Percentiles rank a stretch among this genome's conserved stretches.
Conservation (phyloP, 1,284 basidiomycete species). For the Cryptococcus sp. region DNA sequence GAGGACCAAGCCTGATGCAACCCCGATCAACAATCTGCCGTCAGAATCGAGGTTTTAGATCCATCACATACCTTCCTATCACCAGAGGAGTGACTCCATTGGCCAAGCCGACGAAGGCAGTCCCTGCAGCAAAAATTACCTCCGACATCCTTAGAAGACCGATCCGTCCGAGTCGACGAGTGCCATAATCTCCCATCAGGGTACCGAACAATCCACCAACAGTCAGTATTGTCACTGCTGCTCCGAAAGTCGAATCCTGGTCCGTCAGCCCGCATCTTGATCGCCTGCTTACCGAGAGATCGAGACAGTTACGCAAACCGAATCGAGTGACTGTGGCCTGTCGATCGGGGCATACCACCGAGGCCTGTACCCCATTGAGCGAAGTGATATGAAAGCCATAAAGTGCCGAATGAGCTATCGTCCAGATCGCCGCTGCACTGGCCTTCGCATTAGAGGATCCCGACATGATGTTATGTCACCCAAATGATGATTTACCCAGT, state of each 20-base stretch:
- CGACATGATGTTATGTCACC: too few relatives aligned
- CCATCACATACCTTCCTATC: slow-evolving; percentile 12
- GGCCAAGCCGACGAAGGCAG: slow-evolving; percentile 9
- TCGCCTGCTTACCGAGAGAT: not conserved
- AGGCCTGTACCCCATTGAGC: slow-evolving; percentile 29
- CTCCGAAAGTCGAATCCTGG: slow-evolving; percentile 33
- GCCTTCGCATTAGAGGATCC: not conserved
- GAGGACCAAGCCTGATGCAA: slow-evolving; percentile 45
- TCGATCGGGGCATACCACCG: slow-evolving; percentile 13
- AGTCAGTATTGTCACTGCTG: slow-evolving; percentile 47
- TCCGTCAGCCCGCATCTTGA: not conserved
- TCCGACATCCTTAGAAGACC: slow-evolving; percentile 13
- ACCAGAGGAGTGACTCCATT: slow-evolving; percentile 15
- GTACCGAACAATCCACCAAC: slow-evolving; percentile 45
- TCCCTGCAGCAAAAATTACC: slow-evolving; percentile 8
- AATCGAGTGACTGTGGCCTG: not conserved
- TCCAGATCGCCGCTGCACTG: slow-evolving; percentile 10
- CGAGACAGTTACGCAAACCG: not conserved
- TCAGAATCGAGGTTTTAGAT: too few relatives aligned
- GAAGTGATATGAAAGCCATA: slow-evolving; percentile 27
- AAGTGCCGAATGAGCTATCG: slow-evolving; percentile 22
- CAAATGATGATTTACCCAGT: too few relatives aligned
- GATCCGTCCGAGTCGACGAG: slow-evolving; percentile 9
- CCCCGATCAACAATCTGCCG: slow-evolving; percentile 40
- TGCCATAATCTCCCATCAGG: slow-evolving; percentile 15